Evolutionary conservation across 116 monocot species (phyloP), one percentile per base, ranked within the genome.

Genomic region (Zostera marina): DNA sequence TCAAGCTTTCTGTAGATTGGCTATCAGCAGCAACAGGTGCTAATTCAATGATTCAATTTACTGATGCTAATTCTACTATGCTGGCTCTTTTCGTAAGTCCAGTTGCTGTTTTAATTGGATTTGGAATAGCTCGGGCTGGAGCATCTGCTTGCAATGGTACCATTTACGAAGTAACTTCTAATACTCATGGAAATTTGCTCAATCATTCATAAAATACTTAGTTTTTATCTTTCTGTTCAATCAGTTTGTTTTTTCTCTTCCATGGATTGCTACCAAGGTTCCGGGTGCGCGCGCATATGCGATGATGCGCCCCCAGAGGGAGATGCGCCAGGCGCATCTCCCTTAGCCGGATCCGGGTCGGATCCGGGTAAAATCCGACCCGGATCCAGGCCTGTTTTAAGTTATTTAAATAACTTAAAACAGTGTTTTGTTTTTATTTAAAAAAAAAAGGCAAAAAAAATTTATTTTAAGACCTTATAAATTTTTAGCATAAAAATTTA

Each of bases 1-100:
- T 96, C 78, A 96, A 96, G 80, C 82, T 89, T 70, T 82, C 96
- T 59, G 85, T 89, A 64, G 89, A 96, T 81, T 96, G 96, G 96
- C 75, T 96, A 48, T 71, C 96, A 57, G 76, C 80, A 46, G 21
- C 72, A 1, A 72, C 75, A 44, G 80, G 89, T 70, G 65, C 61
- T 64, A 68, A 13, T 43, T 63, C 81, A 41, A 22, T 96, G 53
- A 73, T 80, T 70, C 69, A 85, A 60, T 89, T 88, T 63, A 74
- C 68, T 40, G 78, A 85, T 11, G 71, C 72, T 52, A 96, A 96
- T 77, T 65, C 89, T 11, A 80, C 76, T 60, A 22, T 83, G n/a
- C 39, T 89, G 70, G 82, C 96, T 69, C 71, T 96, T 39, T 96
- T 89, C 69, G 85, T 63, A 47, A 96, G 79, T 61, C 96, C 96